Conservation (phyloP, 2,329 filamentous ascomycete species). For the Colletotrichum echinochloae region DNA sequence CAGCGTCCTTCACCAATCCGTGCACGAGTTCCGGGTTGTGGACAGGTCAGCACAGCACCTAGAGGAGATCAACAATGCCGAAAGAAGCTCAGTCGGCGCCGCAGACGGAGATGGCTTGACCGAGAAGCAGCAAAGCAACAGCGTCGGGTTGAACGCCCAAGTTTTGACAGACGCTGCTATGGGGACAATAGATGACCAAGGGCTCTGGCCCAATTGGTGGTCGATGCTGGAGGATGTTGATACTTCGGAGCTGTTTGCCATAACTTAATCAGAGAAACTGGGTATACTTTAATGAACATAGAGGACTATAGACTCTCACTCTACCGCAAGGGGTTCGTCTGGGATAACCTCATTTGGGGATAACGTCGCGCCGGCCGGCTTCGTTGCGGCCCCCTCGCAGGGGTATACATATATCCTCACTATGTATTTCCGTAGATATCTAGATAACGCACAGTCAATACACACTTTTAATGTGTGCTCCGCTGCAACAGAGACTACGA, state of each 20-base stretch:
- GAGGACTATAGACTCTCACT: not conserved
- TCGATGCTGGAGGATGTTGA: slow-evolving; percentile 40
- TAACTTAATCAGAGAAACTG: not conserved
- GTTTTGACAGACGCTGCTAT: slow-evolving; percentile 11
- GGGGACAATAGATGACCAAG: slow-evolving; percentile 33
- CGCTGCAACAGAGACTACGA: too few species aligned
- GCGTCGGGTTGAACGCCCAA: not conserved
- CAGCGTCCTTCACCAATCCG: slow-evolving; percentile 47
- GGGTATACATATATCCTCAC: too few species aligned
- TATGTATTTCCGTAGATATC: not conserved
- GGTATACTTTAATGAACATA: not conserved
- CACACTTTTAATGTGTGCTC: not conserved
- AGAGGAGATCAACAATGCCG: slow-evolving; percentile 47
- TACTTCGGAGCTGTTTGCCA: slow-evolving; percentile 22
- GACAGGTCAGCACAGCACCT: slow-evolving; percentile 49
- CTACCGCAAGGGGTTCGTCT: not conserved
- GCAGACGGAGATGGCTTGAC: not conserved
- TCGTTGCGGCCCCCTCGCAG: too few species aligned
- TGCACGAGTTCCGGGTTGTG: slow-evolving; percentile 48
- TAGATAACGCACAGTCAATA: not conserved
- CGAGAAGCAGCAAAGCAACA: slow-evolving; percentile 1
- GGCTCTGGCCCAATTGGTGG: slow-evolving; percentile 42
- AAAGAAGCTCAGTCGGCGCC: slow-evolving; percentile 21
- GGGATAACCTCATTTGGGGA: too few species aligned
- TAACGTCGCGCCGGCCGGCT: too few species aligned